Base-by-base conservation (phyloP, 2,329 filamentous ascomycete genomes). In the Cytospora schulzeri region DNA sequence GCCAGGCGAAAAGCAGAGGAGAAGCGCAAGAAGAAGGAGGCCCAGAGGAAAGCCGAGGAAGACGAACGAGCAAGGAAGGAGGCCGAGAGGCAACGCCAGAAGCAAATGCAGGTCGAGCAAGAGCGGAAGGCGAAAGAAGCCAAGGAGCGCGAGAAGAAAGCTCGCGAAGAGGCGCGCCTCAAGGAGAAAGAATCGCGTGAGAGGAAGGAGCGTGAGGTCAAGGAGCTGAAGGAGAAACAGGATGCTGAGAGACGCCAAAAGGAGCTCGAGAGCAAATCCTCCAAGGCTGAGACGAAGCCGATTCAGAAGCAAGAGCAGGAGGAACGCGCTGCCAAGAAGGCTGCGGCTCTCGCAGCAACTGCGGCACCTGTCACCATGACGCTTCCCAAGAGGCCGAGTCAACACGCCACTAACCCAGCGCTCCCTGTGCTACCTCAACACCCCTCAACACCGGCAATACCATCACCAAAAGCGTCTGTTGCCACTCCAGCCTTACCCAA, bases 11-110 rank as follows among this genome's bases (percentile, higher is more conserved):
- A 89, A 78, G 89, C 89, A 52, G 95, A 99, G 73, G 94, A 98
- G 78, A 94, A 93, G 76, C 88, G 92, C 55, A 92, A 88, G 80
- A 96, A 96, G 79, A 92, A 90, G 72, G 95, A 99, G 73, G 91
- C 91, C 4, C 92, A 96, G 76, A 92, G 89, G 76, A 96, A 91
- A 76, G 91, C 91, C 31, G 92, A 92, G 68, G 95, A 98, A 72
- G 94, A 97, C 72, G 93, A 97, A 71, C 89, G 89, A 59, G 80
- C 89, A 64, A 86, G 88, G 63, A 97, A 93, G 75, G 94, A 98
- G 74, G 89, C 90, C 4, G 94, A 98, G 71, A 91, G 90, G 73
- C 86, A 89, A 74, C 89, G 88, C 67, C 92, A 96, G 75, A 88
- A 91, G 69, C 92, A 96, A 71, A 88, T 89, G 69, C 91, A 96